These are phyloP conservation scores for Gelatoporia subvermispora DNA, from an alignment of 768 basidiomycete species.

Conservation along the genomic window DNA sequence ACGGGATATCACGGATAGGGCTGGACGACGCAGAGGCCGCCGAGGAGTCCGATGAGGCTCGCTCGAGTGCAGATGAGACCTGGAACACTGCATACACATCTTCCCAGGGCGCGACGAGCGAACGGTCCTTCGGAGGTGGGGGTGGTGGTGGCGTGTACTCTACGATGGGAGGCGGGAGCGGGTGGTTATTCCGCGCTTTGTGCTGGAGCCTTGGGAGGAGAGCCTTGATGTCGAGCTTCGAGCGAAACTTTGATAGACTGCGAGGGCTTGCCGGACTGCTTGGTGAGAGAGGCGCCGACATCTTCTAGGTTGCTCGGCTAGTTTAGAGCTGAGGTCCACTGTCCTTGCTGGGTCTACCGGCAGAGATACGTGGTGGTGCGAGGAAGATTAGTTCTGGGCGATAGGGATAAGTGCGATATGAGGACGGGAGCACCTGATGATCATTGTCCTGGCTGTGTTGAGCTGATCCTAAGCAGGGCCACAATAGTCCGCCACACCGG, in stretches of 20 bases:
- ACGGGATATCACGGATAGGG: not conserved
- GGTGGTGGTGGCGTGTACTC: slow-evolving; percentile 8
- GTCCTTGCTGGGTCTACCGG: too few species aligned
- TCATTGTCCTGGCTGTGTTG: not conserved
- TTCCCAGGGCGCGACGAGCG: slow-evolving; percentile 8
- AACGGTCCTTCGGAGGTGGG: slow-evolving; percentile 15
- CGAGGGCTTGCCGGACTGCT: too few species aligned
- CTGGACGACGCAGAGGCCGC: slow-evolving; percentile 6
- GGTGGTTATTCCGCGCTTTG: not conserved
- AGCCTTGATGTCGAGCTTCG: slow-evolving; percentile 10
- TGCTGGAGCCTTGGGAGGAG: slow-evolving; percentile 10
- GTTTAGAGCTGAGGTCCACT: too few species aligned
- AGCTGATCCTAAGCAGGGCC: slow-evolving; percentile 1
- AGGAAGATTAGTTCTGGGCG: not conserved
- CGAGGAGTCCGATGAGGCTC: slow-evolving; percentile 2
- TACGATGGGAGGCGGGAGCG: slow-evolving; percentile 3
- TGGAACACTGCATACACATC: slow-evolving; percentile 15
- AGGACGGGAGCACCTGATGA: not conserved
- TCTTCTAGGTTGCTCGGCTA: too few species aligned
- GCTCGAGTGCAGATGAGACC: slow-evolving; percentile 6
- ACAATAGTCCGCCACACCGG: too few species aligned
- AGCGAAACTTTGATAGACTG: slow-evolving; percentile 11
- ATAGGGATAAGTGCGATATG: not conserved
- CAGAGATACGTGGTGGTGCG: not conserved
- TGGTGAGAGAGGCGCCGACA: too few species aligned